Percentiles rank a stretch among this genome's conserved stretches.
Conservation (phyloP, 2,329 filamentous ascomycete genomes). For the Ustulina deusta region DNA sequence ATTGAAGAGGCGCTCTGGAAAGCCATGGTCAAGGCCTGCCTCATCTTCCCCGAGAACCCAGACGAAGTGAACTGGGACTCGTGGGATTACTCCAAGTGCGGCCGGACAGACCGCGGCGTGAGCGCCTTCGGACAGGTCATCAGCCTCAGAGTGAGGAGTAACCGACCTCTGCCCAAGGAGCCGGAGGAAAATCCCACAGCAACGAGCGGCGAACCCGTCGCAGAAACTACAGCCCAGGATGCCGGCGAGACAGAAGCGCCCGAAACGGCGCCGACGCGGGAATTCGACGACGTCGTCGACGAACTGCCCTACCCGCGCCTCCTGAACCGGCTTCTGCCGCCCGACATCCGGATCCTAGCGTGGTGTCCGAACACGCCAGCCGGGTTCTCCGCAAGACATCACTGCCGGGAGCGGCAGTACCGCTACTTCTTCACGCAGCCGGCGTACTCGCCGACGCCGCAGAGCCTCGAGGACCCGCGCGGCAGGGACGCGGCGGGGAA, state of each 20-base stretch:
- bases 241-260: conserved; percentile 15
- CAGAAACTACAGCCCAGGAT: conserved; percentile 20
- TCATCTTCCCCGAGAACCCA: conserved; percentile 79
- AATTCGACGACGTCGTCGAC: conserved; percentile 77
- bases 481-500: conserved; percentile 35
- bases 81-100: conserved; percentile 94
- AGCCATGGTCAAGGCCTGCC: conserved; percentile 81
- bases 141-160: conserved; percentile 83
- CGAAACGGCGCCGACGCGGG: conserved; percentile 43
- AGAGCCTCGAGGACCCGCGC: conserved; percentile 60
- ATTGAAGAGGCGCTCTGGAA: conserved; percentile 97
- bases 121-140: conserved; percentile 98
- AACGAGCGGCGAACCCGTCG: conserved; percentile 19
- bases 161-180: conserved; percentile 67
- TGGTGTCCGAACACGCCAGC: conserved; percentile 88
- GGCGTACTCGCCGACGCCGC: conserved; percentile 77
- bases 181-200: conserved; percentile 37
- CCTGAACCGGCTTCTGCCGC: conserved; percentile 87
- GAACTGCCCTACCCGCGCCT: conserved; percentile 87
- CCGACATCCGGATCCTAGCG: conserved; percentile 89
- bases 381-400: conserved; percentile 91
- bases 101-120: conserved; percentile 90
- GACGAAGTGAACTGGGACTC: conserved; percentile 80
- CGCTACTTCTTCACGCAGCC: conserved; percentile 99
- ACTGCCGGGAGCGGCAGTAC: conserved; percentile 90